Evolutionary conservation across 2,329 filamentous ascomycete genomes (phyloP).

Genomic region (Venturia asperata): DNA sequence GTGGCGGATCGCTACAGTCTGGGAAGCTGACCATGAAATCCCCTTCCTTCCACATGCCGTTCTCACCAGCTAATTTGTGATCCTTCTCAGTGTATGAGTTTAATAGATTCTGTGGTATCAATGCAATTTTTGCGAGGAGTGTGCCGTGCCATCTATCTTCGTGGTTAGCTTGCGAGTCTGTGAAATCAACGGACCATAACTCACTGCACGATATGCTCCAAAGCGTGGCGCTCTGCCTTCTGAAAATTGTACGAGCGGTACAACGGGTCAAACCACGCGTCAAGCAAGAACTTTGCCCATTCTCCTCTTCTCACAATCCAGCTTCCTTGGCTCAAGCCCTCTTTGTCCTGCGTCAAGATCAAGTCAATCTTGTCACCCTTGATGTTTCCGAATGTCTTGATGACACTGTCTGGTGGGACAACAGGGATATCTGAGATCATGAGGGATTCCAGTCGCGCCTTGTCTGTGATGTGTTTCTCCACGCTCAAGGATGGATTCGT

Average conservation of each 20-base stretch:
- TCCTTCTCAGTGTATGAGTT: slow-evolving; percentile 57
- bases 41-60: slow-evolving; percentile 65
- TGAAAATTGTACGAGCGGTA: slow-evolving; percentile 95
- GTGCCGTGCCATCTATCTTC: slow-evolving; percentile 97
- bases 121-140: slow-evolving; percentile 77
- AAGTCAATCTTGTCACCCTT: slow-evolving; percentile 71
- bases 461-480: slow-evolving; percentile 62
- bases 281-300: slow-evolving; percentile 87
- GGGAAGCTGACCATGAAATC: slow-evolving; percentile 77
- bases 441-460: slow-evolving; percentile 59
- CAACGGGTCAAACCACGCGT: slow-evolving; percentile 92
- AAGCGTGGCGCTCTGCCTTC: slow-evolving; percentile 83
- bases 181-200: too few relatives aligned
- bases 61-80: slow-evolving; percentile 31
- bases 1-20: slow-evolving; percentile 52
- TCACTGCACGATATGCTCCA: slow-evolving; percentile 55
- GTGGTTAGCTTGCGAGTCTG: slow-evolving; percentile 17
- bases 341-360: slow-evolving; percentile 75
- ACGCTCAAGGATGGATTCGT: slow-evolving; percentile 71
- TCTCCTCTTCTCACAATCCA: slow-evolving; percentile 76
- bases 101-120: slow-evolving; percentile 78
- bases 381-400: slow-evolving; percentile 85
- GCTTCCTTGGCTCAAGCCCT: slow-evolving; percentile 69
- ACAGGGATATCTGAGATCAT: slow-evolving; percentile 84
- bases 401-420: slow-evolving; percentile 92